phyloP scores from a whole-genome alignment of 306 rosid genomes.

The Cicer yamashitae region DNA sequence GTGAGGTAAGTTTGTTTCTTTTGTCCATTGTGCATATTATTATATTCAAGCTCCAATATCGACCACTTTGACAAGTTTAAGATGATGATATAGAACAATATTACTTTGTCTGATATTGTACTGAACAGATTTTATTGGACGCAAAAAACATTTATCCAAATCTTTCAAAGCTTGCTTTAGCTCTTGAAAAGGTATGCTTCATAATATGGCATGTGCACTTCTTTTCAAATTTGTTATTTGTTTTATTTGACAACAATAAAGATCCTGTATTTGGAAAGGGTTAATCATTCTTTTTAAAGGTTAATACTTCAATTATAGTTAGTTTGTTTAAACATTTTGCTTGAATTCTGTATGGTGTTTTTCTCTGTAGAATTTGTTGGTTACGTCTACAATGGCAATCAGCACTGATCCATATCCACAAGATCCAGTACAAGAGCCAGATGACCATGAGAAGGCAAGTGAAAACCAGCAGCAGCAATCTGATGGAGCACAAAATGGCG shows the following conservation, averaged over 20 bases:
- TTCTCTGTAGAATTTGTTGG: slow-evolving; percentile 75
- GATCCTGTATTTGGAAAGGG: slow-evolving; percentile 14
- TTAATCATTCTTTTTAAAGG: slow-evolving; percentile 14
- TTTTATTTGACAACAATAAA: slow-evolving; percentile 19
- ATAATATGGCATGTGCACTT: slow-evolving; percentile 14
- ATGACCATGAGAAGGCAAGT: slow-evolving; percentile 50
- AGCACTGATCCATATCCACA: slow-evolving; percentile 60
- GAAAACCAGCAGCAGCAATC: slow-evolving; percentile 61
- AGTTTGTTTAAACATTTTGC: slow-evolving; percentile 34
- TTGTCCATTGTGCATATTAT: slow-evolving; percentile 10
- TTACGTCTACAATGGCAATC: slow-evolving; percentile 75
- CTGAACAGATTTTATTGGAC: slow-evolving; percentile 81
- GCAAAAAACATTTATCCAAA: slow-evolving; percentile 78
- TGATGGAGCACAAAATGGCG: slow-evolving; percentile 62
- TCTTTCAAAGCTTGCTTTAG: slow-evolving; percentile 89
- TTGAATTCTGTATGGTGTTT: slow-evolving; percentile 30
- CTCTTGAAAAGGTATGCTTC: slow-evolving; percentile 86
- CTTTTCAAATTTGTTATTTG: slow-evolving; percentile 29
- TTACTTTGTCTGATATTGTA: slow-evolving; percentile 32
- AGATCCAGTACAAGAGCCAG: slow-evolving; percentile 49
- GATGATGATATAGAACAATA: slow-evolving; percentile 20
- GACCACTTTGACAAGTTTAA: slow-evolving; percentile 4
- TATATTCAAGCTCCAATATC: slow-evolving; percentile 6
- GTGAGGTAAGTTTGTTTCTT: slow-evolving; percentile 67
- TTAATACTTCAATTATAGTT: not conserved